Percentiles rank a stretch among this genome's conserved stretches.
Evolutionary conservation across 768 basidiomycete genomes (phyloP).

Genomic region (Sporobolomyces pararoseus): DNA sequence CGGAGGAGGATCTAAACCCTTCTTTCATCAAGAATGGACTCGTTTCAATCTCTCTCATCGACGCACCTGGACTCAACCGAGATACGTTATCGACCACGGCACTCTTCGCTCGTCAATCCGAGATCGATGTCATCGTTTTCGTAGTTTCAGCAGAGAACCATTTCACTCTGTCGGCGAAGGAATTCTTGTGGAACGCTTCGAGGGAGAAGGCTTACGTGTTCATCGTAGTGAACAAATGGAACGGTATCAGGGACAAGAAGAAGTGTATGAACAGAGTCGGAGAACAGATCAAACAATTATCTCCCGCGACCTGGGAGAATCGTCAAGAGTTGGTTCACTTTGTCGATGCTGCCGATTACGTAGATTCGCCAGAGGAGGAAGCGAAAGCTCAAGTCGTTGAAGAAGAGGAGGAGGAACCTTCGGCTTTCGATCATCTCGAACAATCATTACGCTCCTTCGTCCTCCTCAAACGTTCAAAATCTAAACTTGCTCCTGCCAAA

Average conservation of each 20-base stretch:
- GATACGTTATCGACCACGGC: slow-evolving; percentile 93
- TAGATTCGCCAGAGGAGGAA: slow-evolving; percentile 44
- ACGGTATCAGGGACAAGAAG: slow-evolving; percentile 90
- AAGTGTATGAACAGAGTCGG: slow-evolving; percentile 81
- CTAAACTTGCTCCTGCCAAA: slow-evolving; percentile 87
- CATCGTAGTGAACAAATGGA: slow-evolving; percentile 97
- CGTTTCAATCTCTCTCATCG: slow-evolving; percentile 96
- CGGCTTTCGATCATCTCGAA: slow-evolving; percentile 79
- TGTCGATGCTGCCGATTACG: slow-evolving; percentile 73
- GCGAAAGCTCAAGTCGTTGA: slow-evolving; percentile 60
- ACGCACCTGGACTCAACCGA: slow-evolving; percentile 94
- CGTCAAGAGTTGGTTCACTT: slow-evolving; percentile 94
- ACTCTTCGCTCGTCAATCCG: slow-evolving; percentile 89
- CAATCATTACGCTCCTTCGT: slow-evolving; percentile 88
- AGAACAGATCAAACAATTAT: slow-evolving; percentile 88
- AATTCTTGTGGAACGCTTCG: slow-evolving; percentile 86
- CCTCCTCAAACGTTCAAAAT: slow-evolving; percentile 89
- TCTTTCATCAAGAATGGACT: slow-evolving; percentile 51
- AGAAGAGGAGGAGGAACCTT: slow-evolving; percentile 20
- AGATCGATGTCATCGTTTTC: slow-evolving; percentile 97
- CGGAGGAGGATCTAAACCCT: slow-evolving; percentile 18
- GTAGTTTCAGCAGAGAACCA: slow-evolving; percentile 98
- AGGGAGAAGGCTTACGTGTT: slow-evolving; percentile 97
- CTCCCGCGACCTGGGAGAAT: slow-evolving; percentile 86
- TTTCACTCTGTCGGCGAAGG: slow-evolving; percentile 90